Conservation (phyloP, 768 basidiomycete genomes). For the Leccinum imitatum region DNA sequence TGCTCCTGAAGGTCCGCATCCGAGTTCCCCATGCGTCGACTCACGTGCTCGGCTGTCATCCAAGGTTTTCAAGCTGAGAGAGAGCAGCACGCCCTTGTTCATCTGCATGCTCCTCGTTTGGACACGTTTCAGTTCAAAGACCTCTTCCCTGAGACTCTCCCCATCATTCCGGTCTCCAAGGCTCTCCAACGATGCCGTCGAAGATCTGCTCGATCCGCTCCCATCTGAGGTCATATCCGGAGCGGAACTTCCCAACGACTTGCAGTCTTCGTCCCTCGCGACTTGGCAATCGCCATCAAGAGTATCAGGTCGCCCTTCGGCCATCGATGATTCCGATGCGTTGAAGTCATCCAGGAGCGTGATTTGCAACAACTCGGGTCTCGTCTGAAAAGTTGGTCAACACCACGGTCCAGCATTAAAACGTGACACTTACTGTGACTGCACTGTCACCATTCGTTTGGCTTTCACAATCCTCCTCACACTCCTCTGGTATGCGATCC, state of each 20-base stretch:
- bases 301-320: not conserved
- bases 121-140: slow-evolving; percentile 46
- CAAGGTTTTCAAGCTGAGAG: slow-evolving; percentile 23
- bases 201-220: slow-evolving; percentile 24
- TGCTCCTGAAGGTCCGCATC: slow-evolving; percentile 4
- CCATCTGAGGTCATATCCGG: slow-evolving; percentile 29
- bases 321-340: not conserved
- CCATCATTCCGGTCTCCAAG: slow-evolving; percentile 12
- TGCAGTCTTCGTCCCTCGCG: slow-evolving; percentile 15
- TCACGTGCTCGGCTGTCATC: slow-evolving; percentile 6
- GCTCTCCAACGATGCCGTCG: slow-evolving; percentile 27
- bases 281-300: slow-evolving; percentile 3
- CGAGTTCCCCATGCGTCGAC: not conserved
- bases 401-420: slow-evolving; percentile 9
- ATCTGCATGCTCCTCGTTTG: slow-evolving; percentile 52
- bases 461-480: slow-evolving; percentile 25
- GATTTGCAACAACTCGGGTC: not conserved
- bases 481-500: slow-evolving; percentile 32
- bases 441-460: slow-evolving; percentile 18
- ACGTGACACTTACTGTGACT: slow-evolving; percentile 10
- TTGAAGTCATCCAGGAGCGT: not conserved
- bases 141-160: slow-evolving; percentile 29
- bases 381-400: not conserved
- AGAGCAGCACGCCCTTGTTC: slow-evolving; percentile 45
- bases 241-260: slow-evolving; percentile 20